Evolutionary conservation across 2,329 filamentous ascomycete species (phyloP).

Genomic region (Colletotrichum simmondsii): DNA sequence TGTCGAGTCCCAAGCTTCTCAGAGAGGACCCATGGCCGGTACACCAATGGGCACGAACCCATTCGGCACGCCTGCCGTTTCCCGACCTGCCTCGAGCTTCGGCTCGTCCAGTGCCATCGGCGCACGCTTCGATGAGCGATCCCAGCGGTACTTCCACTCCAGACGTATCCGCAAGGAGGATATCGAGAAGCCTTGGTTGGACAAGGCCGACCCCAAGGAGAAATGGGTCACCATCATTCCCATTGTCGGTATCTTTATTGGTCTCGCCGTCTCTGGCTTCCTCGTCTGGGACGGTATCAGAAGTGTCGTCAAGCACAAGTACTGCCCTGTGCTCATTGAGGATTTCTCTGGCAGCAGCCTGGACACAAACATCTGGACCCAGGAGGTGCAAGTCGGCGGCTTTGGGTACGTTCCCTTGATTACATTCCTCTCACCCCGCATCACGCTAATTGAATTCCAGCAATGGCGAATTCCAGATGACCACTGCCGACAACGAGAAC

Average conservation of each 20-base stretch:
- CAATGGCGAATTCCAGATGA: conserved; percentile 85
- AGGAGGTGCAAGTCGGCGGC: conserved; percentile 80
- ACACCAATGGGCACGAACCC: conserved; percentile 48
- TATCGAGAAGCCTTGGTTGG: conserved; percentile 80
- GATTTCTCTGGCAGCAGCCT: conserved; percentile 69
- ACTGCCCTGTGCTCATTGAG: conserved; percentile 75
- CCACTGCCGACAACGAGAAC: conserved; percentile 78
- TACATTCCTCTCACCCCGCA: background rate
- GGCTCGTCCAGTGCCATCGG: conserved; percentile 55
- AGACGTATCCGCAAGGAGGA: conserved; percentile 78
- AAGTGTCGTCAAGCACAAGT: conserved; percentile 79
- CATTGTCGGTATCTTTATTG: conserved; percentile 75
- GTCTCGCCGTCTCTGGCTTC: conserved; percentile 75
- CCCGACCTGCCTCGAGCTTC: conserved; percentile 60
- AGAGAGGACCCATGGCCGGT: conserved; percentile 38
- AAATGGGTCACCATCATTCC: conserved; percentile 90
- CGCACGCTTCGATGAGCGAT: conserved; percentile 48
- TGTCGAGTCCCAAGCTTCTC: conserved; percentile 47
- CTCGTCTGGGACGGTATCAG: conserved; percentile 80
- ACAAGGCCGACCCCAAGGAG: conserved; percentile 79
- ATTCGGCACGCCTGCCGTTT: conserved; percentile 56
- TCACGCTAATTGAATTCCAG: conserved; percentile 49
- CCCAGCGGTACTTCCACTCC: conserved; percentile 76
- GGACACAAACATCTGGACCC: conserved; percentile 73
- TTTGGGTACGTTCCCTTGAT: conserved; percentile 71